phyloP scores from a whole-genome alignment of 192 early-diverging fungal species.

The Chytriomyces sp. region DNA sequence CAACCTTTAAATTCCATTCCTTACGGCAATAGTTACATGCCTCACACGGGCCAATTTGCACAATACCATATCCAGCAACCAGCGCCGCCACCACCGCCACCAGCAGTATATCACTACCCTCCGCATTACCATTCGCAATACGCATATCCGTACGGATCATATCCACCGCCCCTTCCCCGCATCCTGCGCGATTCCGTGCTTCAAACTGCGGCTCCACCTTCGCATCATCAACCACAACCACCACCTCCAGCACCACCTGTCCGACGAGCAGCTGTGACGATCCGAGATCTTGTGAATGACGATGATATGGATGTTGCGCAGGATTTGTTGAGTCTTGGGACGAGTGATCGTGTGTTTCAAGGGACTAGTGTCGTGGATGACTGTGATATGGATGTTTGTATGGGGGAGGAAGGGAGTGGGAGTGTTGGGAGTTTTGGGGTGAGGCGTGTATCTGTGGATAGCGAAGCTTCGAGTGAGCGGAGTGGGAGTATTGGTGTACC shows the following conservation, averaged over 20 bases:
- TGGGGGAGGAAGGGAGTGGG: background rate
- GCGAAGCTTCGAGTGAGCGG: background rate
- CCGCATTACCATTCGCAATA: background rate
- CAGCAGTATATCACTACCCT: background rate
- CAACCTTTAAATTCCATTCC: background rate
- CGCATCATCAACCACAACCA: conserved; percentile 6
- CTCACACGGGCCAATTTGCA: background rate
- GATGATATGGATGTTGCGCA: background rate
- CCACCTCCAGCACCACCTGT: background rate
- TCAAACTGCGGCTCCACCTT: background rate
- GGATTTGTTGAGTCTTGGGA: background rate
- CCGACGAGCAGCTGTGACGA: background rate
- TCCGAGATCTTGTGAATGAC: background rate
- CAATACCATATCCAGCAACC: background rate
- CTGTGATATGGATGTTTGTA: background rate
- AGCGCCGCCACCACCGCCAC: background rate
- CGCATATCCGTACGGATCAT: background rate
- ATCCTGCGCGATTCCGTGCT: background rate
- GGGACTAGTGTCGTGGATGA: background rate
- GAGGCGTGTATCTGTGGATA: background rate
- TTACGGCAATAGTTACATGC: background rate
- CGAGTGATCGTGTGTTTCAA: background rate
- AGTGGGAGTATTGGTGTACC: background rate
- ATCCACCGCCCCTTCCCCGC: background rate
- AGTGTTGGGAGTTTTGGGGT: background rate